Evolutionary conservation across 2,329 filamentous ascomycete genomes (phyloP).

Genomic region (Juglanconis juglandina): DNA sequence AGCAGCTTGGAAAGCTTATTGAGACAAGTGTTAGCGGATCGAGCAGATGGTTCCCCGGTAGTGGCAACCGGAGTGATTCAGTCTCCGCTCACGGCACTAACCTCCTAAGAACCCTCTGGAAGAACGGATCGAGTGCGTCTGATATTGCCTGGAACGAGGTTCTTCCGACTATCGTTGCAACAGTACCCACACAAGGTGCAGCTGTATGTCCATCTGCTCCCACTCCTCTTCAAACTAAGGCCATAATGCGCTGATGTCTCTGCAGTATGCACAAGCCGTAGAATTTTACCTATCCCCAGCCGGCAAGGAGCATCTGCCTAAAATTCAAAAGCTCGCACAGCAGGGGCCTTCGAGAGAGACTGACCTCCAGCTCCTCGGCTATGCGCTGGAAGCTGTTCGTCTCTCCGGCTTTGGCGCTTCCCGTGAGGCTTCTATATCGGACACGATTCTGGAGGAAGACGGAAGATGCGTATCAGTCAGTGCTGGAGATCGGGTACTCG

Average conservation of each 20-base stretch:
- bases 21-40: constrained; percentile 63
- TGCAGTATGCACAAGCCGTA: constrained; percentile 66
- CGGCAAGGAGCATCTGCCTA: constrained; percentile 52
- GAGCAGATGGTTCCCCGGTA: constrained; percentile 46
- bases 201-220: constrained; percentile 42
- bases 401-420: constrained; percentile 62
- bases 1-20: constrained; percentile 58
- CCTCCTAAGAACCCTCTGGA: constrained; percentile 62
- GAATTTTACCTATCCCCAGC: constrained; percentile 67
- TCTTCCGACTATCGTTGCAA: constrained; percentile 62
- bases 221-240: neutral
- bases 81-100: constrained; percentile 63
- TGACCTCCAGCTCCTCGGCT: constrained; percentile 64
- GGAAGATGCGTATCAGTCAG: constrained; percentile 48
- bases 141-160: constrained; percentile 72
- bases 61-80: constrained; percentile 47
- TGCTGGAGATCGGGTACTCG: constrained; percentile 58
- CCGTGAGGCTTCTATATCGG: constrained; percentile 46
- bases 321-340: constrained; percentile 59
- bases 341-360: constrained; percentile 52
- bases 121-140: constrained; percentile 57
- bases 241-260: neutral
- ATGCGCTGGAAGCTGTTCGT: constrained; percentile 69
- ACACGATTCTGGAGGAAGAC: constrained; percentile 41
- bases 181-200: constrained; percentile 69